phyloP scores from a whole-genome alignment of 495 filamentous ascomycete genomes.

The Melanomma pulvis-pyrius region DNA sequence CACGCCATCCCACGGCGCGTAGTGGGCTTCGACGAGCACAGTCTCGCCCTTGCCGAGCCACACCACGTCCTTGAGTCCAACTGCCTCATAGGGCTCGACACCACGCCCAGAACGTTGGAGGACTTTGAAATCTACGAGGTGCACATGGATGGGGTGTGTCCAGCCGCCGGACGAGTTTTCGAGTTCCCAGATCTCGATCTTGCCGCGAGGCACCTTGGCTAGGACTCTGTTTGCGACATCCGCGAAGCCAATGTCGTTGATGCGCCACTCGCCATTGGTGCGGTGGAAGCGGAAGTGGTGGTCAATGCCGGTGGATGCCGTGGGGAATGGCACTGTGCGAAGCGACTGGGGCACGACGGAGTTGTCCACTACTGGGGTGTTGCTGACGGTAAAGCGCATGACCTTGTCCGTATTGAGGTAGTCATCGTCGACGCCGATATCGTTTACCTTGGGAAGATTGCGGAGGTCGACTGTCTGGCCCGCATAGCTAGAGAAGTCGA shows the following conservation, averaged over 20 bases:
- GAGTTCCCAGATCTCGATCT: constrained; percentile 57
- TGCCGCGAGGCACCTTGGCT: constrained; percentile 54
- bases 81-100: constrained; percentile 53
- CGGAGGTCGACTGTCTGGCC: constrained; percentile 54
- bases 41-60: constrained; percentile 54
- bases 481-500: constrained; percentile 54
- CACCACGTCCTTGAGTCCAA: constrained; percentile 58
- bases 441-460: constrained; percentile 51
- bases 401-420: constrained; percentile 54
- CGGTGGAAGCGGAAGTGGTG: constrained; percentile 54
- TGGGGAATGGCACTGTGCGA: constrained; percentile 42
- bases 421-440: constrained; percentile 48
- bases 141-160: constrained; percentile 60
- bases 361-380: constrained; percentile 45
- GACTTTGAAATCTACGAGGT: constrained; percentile 61
- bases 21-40: constrained; percentile 53
- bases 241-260: constrained; percentile 56
- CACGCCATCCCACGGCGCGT: constrained; percentile 56
- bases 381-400: constrained; percentile 57
- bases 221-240: constrained; percentile 56
- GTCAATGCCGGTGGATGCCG: constrained; percentile 43
- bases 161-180: constrained; percentile 47
- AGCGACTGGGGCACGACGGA: constrained; percentile 44
- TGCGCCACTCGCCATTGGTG: constrained; percentile 49
- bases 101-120: constrained; percentile 45